Base-by-base conservation (phyloP, 495 filamentous ascomycete species). In the Amphirosellinia nigrospora region DNA sequence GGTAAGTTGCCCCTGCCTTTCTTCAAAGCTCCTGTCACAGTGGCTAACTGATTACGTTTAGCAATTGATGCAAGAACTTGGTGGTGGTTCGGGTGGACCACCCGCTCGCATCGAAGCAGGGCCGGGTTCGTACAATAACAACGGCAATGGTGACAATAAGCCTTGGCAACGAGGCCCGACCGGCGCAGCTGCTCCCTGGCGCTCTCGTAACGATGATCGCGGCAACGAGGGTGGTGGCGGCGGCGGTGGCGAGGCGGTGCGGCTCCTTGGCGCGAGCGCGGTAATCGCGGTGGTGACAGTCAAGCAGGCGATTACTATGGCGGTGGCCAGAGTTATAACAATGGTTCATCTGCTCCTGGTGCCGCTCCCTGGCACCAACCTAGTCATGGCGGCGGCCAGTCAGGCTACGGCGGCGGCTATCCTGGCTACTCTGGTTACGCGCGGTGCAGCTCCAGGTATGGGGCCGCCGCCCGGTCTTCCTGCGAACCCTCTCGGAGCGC, bases 1-100 rank as follows among this genome's bases (percentile, higher is more conserved):
- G 88, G 93, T 94, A 87, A 79, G 90, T 79, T 16, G 28, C 41
- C 30, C 23, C 16, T 26, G 19, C n/a, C 28, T 30, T 28, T 11
- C 28, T 55, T 15, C 38, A 68, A 23, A 58, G 11, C 23, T n/a
- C 21, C 63, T 80, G 80, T 86, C 78, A 87, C 78, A 67, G 66
- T 43, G 21, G 48, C 72, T 78, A 66, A 78, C 61, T 30, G 2
- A 0, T 34, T 41, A 0, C 68, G 38, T 66, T 13, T 75, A 96
- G 93, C 91, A 95, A 92, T 93, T 99, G 78, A 96, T 99, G 93
- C 90, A 95, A 88, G 96, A 98, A 86, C 86, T 99, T 69, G 93
- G 92, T 73, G 94, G 94, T 66, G 91, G 90, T 60, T 85, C 86
- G 46, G 85, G 88, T 43, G 87, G 90, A 56, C 87, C 87, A 59